Evolutionary conservation across 768 basidiomycete genomes (phyloP).

Genomic region (Lactifluus pinguis): DNA sequence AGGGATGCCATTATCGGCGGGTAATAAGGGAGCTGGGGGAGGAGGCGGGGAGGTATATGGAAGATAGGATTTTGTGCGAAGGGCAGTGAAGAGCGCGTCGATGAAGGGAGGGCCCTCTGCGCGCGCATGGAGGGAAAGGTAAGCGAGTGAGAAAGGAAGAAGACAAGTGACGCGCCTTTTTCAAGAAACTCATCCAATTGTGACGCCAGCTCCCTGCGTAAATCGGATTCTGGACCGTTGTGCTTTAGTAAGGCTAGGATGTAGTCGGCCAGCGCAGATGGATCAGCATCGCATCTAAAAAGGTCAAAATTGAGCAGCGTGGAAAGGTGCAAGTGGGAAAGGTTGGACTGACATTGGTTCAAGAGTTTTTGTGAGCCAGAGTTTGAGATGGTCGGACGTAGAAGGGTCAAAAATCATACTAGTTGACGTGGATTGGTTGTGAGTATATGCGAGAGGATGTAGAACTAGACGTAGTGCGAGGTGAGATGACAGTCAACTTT

Average conservation of each 20-base stretch:
- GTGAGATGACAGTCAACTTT: background rate
- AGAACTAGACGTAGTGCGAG: background rate
- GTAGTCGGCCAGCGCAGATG: slow-evolving; percentile 87
- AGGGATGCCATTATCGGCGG: slow-evolving; percentile 60
- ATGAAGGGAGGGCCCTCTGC: slow-evolving; percentile 69
- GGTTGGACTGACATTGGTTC: slow-evolving; percentile 71
- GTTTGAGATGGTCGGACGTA: slow-evolving; percentile 59
- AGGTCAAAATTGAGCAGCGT: background rate
- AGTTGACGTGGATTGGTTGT: background rate
- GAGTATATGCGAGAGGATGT: background rate
- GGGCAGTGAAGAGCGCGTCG: slow-evolving; percentile 74
- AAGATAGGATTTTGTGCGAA: slow-evolving; percentile 79
- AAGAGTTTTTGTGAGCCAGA: slow-evolving; percentile 82
- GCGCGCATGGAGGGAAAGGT: slow-evolving; percentile 16
- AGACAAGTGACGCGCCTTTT: slow-evolving; percentile 46
- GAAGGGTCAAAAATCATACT: slow-evolving; percentile 63
- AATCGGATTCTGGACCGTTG: slow-evolving; percentile 72
- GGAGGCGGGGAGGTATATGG: slow-evolving; percentile 48
- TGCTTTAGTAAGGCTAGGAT: slow-evolving; percentile 89
- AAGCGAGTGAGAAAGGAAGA: slow-evolving; percentile 11
- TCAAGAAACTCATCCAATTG: slow-evolving; percentile 93
- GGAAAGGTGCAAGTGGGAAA: background rate
- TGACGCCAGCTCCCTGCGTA: slow-evolving; percentile 63
- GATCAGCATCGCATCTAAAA: slow-evolving; percentile 90
- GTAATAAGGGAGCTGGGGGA: slow-evolving; percentile 27